phyloP scores from a whole-genome alignment of 768 basidiomycete species.

The Lentinus brumalis region DNA sequence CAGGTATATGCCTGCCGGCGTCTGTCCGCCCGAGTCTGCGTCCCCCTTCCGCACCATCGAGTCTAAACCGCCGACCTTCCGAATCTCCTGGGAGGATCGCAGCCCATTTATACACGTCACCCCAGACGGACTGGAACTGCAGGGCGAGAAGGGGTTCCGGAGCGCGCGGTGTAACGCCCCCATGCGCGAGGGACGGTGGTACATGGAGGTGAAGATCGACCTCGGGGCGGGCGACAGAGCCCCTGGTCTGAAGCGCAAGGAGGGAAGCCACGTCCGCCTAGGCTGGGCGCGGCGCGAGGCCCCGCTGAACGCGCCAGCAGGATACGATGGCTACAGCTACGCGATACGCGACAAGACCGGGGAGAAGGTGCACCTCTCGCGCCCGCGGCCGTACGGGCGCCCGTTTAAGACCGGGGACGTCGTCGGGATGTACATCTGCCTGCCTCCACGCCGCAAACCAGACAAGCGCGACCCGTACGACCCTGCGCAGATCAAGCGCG shows the following conservation, averaged over 20 bases:
- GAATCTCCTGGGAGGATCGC: constrained; percentile 92
- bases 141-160: constrained; percentile 87
- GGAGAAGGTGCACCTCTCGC: constrained; percentile 85
- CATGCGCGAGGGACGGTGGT: constrained; percentile 89
- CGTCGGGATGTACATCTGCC: constrained; percentile 89
- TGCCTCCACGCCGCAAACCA: constrained; percentile 70
- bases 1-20: constrained; percentile 80
- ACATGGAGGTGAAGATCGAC: constrained; percentile 85
- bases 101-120: constrained; percentile 78
- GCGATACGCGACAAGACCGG: constrained; percentile 90
- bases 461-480: constrained; percentile 68
- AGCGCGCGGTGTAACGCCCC: constrained; percentile 90
- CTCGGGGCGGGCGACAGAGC: constrained; percentile 67
- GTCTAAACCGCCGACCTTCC: constrained; percentile 64
- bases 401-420: constrained; percentile 83
- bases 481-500: constrained; percentile 81
- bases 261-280: constrained; percentile 83
- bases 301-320: constrained; percentile 90
- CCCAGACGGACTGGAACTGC: constrained; percentile 72
- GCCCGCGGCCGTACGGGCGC: constrained; percentile 75
- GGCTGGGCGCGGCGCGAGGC: constrained; percentile 94
- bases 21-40: constrained; percentile 57
- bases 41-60: constrained; percentile 81
- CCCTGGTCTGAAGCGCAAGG: constrained; percentile 49
- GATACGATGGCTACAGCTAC: constrained; percentile 93